Evolutionary conservation across 352 stramenopile genomes (phyloP), one percentile per base, ranked within the genome.

Genomic region (Hyaloperonospora arabidopsidis): DNA sequence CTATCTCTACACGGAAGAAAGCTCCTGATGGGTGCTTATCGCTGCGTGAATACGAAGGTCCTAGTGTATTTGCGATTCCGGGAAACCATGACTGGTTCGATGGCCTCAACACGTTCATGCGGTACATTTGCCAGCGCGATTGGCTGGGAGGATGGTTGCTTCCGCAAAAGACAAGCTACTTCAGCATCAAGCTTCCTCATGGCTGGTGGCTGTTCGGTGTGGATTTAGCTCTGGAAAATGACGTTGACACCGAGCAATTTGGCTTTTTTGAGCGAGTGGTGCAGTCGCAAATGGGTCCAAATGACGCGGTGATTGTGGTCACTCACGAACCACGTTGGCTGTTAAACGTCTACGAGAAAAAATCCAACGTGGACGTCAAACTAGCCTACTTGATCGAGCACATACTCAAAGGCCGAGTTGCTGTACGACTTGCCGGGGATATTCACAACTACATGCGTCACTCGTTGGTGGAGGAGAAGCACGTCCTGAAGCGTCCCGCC

Each of bases 21-120:
- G 41, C 90, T 6, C 82, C 84, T 5, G 49, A 68, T n/a, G 64
- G 68, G 0, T 79, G 70, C 22, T 56, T 61, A 3, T 75, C 70
- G 13, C 61, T 89, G 13, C 47, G 52, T 17, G 70, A 89, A n/a
- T 91, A 91, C 40, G 55, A 79, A 57, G 84, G 81, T 0, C 81
- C 77, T 11, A 89, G 67, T 1, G 80, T 70, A 17, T 92, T 94
- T 54, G 81, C 81, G 15, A 87, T 94, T 49, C 84, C 84, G 2
- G 88, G 91, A 0, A 97, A 97, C 59, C 91, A 97, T 61, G 91
- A 97, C 57, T 97, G 91, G 89, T 95, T 97, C 61, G 91, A 97
- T 59, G 91, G 91, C 14, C 70, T 97, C 18, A 90, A 92, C 53
- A 97, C 89, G 10, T 97, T 93, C 47, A 96, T 77, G 22, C 78